Base-by-base conservation (phyloP, 768 basidiomycete genomes). In the Mycena galericulata region DNA sequence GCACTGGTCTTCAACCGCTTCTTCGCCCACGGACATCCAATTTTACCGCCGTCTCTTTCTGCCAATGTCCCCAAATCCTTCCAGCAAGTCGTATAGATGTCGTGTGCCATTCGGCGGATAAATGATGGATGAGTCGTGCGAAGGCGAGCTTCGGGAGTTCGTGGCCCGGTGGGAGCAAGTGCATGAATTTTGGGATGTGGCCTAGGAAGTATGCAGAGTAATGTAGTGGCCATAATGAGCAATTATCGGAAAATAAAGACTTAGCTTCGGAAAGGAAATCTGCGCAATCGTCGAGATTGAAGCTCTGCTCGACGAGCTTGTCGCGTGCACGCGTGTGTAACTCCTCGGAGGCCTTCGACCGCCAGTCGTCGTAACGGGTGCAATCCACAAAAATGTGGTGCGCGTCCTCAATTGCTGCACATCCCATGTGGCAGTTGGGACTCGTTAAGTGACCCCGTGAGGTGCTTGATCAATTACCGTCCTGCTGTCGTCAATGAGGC, bases 341-440 rank as follows among this genome's bases (percentile, higher is more conserved):
- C 17, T 47, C 34, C 30, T 47, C 30, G 9, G 45, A 30, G 11
- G 29, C 40, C 8, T 29, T 24, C 14, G 5, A 18, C 2, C 30
- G 20, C 58, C 58, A 59, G 8, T 20, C 9, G 3, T 12, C 12
- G 24, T 36, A 59, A 0, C 58, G 45, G 8, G 10, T 7, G 34
- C 58, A 59, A 3, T 59, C 32, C 18, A 59, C 58, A 27, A 59
- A 59, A n/a, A 59, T 29, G 20, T 59, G 45, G 15, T 59, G 58
- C 12, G 6, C 6, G 29, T 58, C 57, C 29, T 56, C 55, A 4
- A 41, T 24, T 2, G 55, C 55, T 1, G 9, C n/a, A 29, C 56
- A 58, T 9, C 56, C 56, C 7, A 58, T 1, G 9, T 41, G 40
- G 14, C 56, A 58, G 62, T 69, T 4, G 68, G 68, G 0, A 62